Evolutionary conservation across 2,329 filamentous ascomycete genomes (phyloP).

Genomic region (Penicillium sp.): DNA sequence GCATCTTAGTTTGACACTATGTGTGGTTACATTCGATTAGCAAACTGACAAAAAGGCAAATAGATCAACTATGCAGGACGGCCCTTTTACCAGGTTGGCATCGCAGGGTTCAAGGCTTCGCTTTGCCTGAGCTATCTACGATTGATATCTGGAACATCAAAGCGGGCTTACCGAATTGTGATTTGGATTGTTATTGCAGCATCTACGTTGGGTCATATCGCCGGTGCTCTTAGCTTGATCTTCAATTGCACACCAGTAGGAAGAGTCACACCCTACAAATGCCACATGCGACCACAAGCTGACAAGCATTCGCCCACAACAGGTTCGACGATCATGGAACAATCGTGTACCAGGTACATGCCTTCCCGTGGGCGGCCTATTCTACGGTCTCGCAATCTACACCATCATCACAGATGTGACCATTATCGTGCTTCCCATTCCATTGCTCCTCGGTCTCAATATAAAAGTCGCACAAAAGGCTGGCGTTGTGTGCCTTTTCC

Average conservation of each 20-base stretch:
- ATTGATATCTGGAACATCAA: slow-evolving; percentile 52
- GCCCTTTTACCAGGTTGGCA: slow-evolving; percentile 56
- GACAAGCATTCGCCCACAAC: background rate
- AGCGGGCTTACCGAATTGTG: slow-evolving; percentile 45
- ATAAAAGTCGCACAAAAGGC: slow-evolving; percentile 52
- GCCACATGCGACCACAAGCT: background rate
- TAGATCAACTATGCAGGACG: slow-evolving; percentile 55
- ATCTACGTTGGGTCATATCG: slow-evolving; percentile 51
- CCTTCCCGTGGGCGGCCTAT: slow-evolving; percentile 49
- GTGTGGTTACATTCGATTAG: too few species aligned
- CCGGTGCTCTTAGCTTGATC: slow-evolving; percentile 51
- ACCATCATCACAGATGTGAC: slow-evolving; percentile 54
- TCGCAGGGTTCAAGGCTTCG: slow-evolving; percentile 59
- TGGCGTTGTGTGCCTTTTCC: slow-evolving; percentile 54
- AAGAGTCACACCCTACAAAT: background rate
- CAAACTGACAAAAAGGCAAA: background rate
- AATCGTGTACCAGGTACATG: slow-evolving; percentile 45
- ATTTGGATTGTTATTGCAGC: slow-evolving; percentile 49
- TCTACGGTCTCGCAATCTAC: slow-evolving; percentile 54
- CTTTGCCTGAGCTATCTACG: slow-evolving; percentile 55
- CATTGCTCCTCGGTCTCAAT: slow-evolving; percentile 52
- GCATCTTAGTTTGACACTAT: background rate
- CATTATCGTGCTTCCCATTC: slow-evolving; percentile 54
- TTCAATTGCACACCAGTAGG: slow-evolving; percentile 53
- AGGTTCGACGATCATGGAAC: slow-evolving; percentile 49